Evolutionary conservation across 2,329 filamentous ascomycete genomes (phyloP).

Genomic region (Aspergillus nomiae): DNA sequence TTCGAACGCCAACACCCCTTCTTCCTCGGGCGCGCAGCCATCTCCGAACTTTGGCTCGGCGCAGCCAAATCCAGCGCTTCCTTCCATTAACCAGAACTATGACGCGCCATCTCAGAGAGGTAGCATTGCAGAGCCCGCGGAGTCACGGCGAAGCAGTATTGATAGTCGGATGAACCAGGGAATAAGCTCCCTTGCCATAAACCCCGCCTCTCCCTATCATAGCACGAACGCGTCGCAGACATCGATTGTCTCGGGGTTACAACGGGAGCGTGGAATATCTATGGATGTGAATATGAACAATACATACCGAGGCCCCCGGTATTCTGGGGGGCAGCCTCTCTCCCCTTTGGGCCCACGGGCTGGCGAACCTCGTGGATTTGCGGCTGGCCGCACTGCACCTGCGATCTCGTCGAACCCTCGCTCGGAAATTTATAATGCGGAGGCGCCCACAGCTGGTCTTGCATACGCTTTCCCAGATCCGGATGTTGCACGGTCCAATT

Average conservation of each 20-base stretch:
- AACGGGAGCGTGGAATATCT: slow-evolving; percentile 46
- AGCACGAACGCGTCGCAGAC: slow-evolving; percentile 50
- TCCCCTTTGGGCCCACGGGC: slow-evolving; percentile 44
- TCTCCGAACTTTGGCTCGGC: slow-evolving; percentile 41
- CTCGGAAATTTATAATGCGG: slow-evolving; percentile 53
- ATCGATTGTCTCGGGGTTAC: slow-evolving; percentile 46
- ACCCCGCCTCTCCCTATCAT: slow-evolving; percentile 50
- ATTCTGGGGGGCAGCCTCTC: slow-evolving; percentile 41
- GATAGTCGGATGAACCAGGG: slow-evolving; percentile 54
- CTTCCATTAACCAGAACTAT: slow-evolving; percentile 62
- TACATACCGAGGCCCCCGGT: slow-evolving; percentile 43
- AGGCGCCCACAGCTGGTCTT: slow-evolving; percentile 52
- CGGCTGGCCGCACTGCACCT: slow-evolving; percentile 50
- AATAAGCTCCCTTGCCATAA: slow-evolving; percentile 50
- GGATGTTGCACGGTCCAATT: slow-evolving; percentile 43
- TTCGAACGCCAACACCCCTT: slow-evolving; percentile 34
- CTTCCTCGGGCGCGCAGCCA: slow-evolving; percentile 41
- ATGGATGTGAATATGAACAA: slow-evolving; percentile 39
- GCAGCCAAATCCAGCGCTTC: slow-evolving; percentile 50
- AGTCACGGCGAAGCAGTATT: slow-evolving; percentile 52
- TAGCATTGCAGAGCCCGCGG: slow-evolving; percentile 44
- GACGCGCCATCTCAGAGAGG: slow-evolving; percentile 51
- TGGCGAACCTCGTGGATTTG: slow-evolving; percentile 44
- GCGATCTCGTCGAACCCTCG: slow-evolving; percentile 52
- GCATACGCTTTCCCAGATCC: slow-evolving; percentile 55